These are phyloP conservation scores for Trichothecium sympodiale DNA, from an alignment of 2,329 filamentous ascomycete species.

Conservation along the genomic window DNA sequence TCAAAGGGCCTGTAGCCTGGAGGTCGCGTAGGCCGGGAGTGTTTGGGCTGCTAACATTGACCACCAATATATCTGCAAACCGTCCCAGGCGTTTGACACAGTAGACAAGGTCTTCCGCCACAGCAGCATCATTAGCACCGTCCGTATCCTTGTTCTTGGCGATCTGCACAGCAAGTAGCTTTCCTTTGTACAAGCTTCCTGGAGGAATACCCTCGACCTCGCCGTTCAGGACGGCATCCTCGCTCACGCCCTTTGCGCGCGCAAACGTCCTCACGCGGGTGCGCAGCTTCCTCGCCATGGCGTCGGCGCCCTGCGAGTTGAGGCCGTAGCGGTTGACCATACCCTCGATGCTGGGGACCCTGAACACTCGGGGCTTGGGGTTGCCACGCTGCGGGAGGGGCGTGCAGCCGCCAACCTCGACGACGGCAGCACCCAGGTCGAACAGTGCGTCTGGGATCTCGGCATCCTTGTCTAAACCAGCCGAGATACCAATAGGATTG, in stretches of 20 bases:
- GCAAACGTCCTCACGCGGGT: slow-evolving; percentile 72
- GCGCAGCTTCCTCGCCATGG: slow-evolving; percentile 68
- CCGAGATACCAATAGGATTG: slow-evolving; percentile 92
- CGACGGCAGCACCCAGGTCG: slow-evolving; percentile 71
- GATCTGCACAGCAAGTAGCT: slow-evolving; percentile 79
- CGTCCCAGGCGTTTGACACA: slow-evolving; percentile 73
- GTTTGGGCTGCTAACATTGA: slow-evolving; percentile 96
- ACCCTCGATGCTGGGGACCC: slow-evolving; percentile 70
- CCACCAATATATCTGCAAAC: slow-evolving; percentile 92
- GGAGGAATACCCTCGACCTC: slow-evolving; percentile 58
- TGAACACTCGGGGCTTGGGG: slow-evolving; percentile 76
- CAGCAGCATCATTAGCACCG: slow-evolving; percentile 72
- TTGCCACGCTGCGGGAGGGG: slow-evolving; percentile 84
- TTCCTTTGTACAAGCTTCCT: slow-evolving; percentile 66
- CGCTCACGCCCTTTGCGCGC: slow-evolving; percentile 56
- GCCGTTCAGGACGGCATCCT: slow-evolving; percentile 66
- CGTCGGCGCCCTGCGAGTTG: slow-evolving; percentile 82
- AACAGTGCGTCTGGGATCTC: slow-evolving; percentile 80
- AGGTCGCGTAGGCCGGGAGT: slow-evolving; percentile 82
- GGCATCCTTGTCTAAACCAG: slow-evolving; percentile 88
- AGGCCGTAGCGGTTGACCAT: slow-evolving; percentile 94
- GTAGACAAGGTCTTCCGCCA: slow-evolving; percentile 74
- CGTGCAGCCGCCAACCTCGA: slow-evolving; percentile 88
- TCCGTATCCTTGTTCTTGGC: slow-evolving; percentile 95
- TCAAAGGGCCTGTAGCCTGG: slow-evolving; percentile 75